Base-by-base conservation (phyloP, 2,329 filamentous ascomycete species). In the Cercospora sesami region DNA sequence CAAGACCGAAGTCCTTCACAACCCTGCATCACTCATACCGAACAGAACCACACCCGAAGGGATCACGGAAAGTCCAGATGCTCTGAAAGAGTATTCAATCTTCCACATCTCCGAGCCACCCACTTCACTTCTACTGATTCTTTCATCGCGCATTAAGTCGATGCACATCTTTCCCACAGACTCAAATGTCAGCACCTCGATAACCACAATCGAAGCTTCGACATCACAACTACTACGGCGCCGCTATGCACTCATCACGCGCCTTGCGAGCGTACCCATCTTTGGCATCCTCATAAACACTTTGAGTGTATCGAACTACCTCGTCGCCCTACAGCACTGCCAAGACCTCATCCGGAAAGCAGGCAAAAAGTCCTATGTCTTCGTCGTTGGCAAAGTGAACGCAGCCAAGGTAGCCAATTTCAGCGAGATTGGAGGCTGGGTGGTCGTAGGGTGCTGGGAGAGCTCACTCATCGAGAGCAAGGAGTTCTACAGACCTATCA, bases 401-500 rank as follows among this genome's bases (percentile, higher is more conserved):
- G 90, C 94, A 0, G 94, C 94, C 42, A 99, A 99, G 79, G 85
- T 99, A 23, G 95, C 95, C 60, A 99, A 99, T 80, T 99, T 99
- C 81, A 88, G 91, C 67, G 95, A 99, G 79, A 88, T 99, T 5
- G 94, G 93, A 53, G 94, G 93, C 16, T 99, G 95, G 95, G 93
- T 98, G 0, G 93, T 98, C 0, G 92, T 99, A 9, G 94, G 95
- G 2, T 99, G 95, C 80, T 99, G 95, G 95, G 95, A 99, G 81
- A 97, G 94, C 78, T 93, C 91, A 68, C 82, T 98, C 61, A 87
- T 99, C 4, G 94, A 97, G 74, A 93, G 93, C 71, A 91, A 91
- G 67, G 91, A 91, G 6, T 96, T 97, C 77, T 98, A 90, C 86
- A 87, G 89, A 74, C 93, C 94, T 0, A 89, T 98, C 9, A 89